Percentiles rank a stretch among this genome's conserved stretches.
phyloP scores from a whole-genome alignment of 1,284 basidiomycete genomes.

The Fomitopsis pinicola region DNA sequence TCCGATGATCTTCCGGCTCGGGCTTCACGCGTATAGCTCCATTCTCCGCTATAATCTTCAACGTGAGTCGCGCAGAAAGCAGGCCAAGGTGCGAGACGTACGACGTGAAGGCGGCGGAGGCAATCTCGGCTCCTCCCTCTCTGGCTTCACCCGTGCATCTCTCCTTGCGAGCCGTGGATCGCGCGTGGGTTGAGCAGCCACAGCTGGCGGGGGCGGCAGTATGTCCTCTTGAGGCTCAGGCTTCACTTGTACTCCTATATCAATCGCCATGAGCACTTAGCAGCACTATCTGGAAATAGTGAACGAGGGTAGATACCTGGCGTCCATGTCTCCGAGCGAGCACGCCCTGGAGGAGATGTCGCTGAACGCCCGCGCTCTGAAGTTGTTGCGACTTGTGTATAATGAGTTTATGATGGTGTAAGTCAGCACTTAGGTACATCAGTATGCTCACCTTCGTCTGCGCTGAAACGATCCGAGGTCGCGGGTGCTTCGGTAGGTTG shows the following conservation, averaged over 20 bases:
- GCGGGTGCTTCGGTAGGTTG: too few relatives aligned
- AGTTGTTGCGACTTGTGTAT: neutral
- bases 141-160: constrained; percentile 2
- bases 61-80: neutral
- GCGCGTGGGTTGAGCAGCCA: neutral
- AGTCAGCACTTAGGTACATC: too few relatives aligned
- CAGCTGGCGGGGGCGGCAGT: neutral
- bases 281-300: too few relatives aligned
- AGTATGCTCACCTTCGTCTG: neutral
- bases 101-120: neutral
- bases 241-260: neutral
- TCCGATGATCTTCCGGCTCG: neutral
- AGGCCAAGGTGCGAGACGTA: neutral
- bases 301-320: neutral
- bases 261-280: neutral
- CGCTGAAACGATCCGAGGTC: too few relatives aligned
- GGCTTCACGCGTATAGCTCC: neutral
- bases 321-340: neutral
- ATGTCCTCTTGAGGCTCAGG: neutral
- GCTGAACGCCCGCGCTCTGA: neutral
- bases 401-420: neutral
- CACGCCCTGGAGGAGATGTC: neutral
- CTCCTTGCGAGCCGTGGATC: neutral
- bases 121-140: neutral
- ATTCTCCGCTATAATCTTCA: too few relatives aligned